These are phyloP conservation scores for Geotrichum candidum DNA, from an alignment of 1,139 yeast species.

Conservation along the genomic window DNA sequence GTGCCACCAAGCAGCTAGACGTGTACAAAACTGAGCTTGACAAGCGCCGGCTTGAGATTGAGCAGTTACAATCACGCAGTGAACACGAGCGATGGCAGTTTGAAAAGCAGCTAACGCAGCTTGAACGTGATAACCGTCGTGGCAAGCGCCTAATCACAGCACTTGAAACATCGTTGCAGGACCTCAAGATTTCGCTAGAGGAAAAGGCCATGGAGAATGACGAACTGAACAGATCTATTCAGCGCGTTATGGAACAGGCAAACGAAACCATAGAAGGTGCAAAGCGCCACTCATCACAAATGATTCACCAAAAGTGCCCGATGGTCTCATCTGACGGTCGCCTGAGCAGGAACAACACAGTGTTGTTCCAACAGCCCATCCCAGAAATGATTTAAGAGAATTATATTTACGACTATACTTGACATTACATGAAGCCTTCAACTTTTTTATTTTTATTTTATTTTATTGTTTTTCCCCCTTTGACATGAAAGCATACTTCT, in stretches of 20 bases:
- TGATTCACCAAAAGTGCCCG: background rate
- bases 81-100: conserved; percentile 12
- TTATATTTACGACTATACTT: background rate
- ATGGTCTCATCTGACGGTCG: background rate
- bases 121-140: conserved; percentile 30
- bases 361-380: background rate
- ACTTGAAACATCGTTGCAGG: conserved; percentile 32
- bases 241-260: conserved; percentile 34
- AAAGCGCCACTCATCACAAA: conserved; percentile 20
- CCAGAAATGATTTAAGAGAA: background rate
- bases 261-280: conserved; percentile 32
- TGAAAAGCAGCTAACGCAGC: conserved; percentile 27
- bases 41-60: background rate
- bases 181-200: conserved; percentile 34
- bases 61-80: conserved; percentile 15
- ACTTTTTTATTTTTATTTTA: no score
- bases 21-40: background rate
- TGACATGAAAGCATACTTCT: background rate
- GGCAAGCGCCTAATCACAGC: conserved; percentile 26
- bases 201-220: conserved; percentile 38
- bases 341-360: background rate
- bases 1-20: background rate
- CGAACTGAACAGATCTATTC: conserved; percentile 31
- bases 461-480: background rate
- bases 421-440: background rate